A percentile compares a stretch with the other conserved stretches of the same genome.
Conservation (phyloP, 345 rosid genomes). For the Conringia planisiliqua region DNA sequence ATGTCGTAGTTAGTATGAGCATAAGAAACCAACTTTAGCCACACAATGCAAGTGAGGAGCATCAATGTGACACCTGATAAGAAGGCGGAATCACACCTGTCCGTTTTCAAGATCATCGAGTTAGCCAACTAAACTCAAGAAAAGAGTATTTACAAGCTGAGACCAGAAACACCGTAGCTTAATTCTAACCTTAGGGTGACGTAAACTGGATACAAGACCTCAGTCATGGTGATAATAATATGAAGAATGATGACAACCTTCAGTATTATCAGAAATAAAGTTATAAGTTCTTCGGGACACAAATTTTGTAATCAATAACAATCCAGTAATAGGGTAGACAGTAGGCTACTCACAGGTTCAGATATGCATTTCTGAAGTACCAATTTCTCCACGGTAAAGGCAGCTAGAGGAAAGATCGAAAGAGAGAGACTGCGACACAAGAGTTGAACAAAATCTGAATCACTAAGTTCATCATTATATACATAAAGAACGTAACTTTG, state of each 20-base stretch:
- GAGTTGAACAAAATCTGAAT: neutral
- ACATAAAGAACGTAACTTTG: neutral
- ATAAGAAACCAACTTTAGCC: slow-evolving; percentile 92
- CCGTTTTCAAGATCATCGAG: slow-evolving; percentile 28
- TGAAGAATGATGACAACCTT: slow-evolving; percentile 70
- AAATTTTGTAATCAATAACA: neutral
- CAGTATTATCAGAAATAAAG: slow-evolving; percentile 7
- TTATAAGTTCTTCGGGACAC: neutral
- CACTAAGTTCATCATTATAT: neutral
- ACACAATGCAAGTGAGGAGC: slow-evolving; percentile 93
- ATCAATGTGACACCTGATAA: slow-evolving; percentile 81
- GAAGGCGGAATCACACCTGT: slow-evolving; percentile 90
- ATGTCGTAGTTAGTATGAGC: slow-evolving; percentile 89
- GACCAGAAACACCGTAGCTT: neutral
- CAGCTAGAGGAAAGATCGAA: slow-evolving; percentile 71
- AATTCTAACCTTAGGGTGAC: slow-evolving; percentile 76
- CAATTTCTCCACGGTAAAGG: slow-evolving; percentile 75
- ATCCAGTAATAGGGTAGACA: neutral
- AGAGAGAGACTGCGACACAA: slow-evolving; percentile 73
- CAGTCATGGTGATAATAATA: slow-evolving; percentile 58
- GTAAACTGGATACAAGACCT: slow-evolving; percentile 71
- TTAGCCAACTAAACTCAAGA: neutral
- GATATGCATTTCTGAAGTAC: slow-evolving; percentile 52
- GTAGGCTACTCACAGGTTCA: slow-evolving; percentile 56
- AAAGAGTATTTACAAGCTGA: slow-evolving; percentile 1